These are phyloP conservation scores for Gnetum montanum DNA, from an alignment of 75 land plant genomes.

Conservation along the genomic window DNA sequence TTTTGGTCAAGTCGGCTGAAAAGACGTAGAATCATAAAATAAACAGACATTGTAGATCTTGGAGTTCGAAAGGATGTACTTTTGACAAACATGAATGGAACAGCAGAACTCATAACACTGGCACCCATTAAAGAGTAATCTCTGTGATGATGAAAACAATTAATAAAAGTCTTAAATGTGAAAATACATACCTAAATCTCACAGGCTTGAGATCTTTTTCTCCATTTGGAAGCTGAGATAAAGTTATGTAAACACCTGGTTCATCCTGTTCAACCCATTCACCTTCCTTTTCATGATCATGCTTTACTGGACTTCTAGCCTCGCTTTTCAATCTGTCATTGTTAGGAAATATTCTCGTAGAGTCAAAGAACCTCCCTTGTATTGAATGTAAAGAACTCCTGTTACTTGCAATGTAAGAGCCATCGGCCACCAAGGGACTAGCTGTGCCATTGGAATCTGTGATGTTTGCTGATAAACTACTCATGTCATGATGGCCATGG, in stretches of 20 bases:
- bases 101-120: no score
- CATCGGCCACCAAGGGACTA: slow-evolving; percentile 4
- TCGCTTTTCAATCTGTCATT: slow-evolving; percentile 14
- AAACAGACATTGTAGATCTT: no score
- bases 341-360: background rate
- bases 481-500: background rate
- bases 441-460: slow-evolving; percentile 6
- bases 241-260: slow-evolving; percentile 92
- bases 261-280: slow-evolving; percentile 99
- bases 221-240: slow-evolving; percentile 79
- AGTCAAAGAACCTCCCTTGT: slow-evolving; percentile 4
- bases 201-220: slow-evolving; percentile 88
- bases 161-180: no score
- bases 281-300: slow-evolving; percentile 44
- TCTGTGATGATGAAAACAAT: no score
- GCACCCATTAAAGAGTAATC: no score
- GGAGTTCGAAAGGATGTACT: no score
- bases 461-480: background rate
- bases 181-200: slow-evolving; percentile 76
- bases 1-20: no score
- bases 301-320: slow-evolving; percentile 32
- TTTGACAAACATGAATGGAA: no score
- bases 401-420: background rate
- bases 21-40: no score
- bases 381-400: background rate